Base-by-base conservation (phyloP, 352 stramenopile genomes). In the Phytophthora pinifolia region DNA sequence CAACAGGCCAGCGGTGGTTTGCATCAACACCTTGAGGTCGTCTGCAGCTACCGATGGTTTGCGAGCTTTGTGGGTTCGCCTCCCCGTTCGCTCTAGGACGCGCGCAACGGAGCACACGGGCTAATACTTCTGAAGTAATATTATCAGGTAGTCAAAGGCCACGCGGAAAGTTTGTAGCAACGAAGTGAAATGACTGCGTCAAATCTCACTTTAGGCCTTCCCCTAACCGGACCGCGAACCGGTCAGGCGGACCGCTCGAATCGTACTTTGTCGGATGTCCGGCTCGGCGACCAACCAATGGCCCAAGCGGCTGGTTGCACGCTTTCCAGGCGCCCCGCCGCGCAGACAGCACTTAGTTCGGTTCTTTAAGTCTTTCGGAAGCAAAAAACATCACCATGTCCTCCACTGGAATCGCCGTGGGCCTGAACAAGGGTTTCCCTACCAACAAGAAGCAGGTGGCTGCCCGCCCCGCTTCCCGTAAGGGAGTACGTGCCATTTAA, bases 381-480 rank as follows among this genome's bases (percentile, higher is more conserved):
- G 77, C 77, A 87, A 81, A 80, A 83, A 76, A 81, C 77, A 83
- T 74, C 65, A 70, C 43, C 61, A 86, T 94, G 84, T 92, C 85
- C 76, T 93, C 85, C 64, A 91, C 83, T 81, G 88, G 88, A 88
- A 96, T 96, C 70, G 86, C 86, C 67, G 78, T 93, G 73, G 89
- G 89, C 70, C 67, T 94, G 49, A 92, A 95, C 78, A 98, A 98
- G 83, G 88, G 89, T 54, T 97, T 83, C 83, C 83, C 89, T 81
- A 76, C 96, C 60, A 89, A 86, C 71, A 98, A 98, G 84, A 93
- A 89, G 70, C 76, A 90, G 66, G 83, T 96, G 70, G 80, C 85
- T 61, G 62, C 83, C 54, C 79, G 85, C 56, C 88, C 90, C 54
- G 86, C 84, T 63, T 73, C 83, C 57, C 74, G 83, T 59, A 97